Evolutionary conservation across 805 yeast genomes (phyloP), one percentile per base, ranked within the genome.

Genomic region (Dipodascus geniculatus): DNA sequence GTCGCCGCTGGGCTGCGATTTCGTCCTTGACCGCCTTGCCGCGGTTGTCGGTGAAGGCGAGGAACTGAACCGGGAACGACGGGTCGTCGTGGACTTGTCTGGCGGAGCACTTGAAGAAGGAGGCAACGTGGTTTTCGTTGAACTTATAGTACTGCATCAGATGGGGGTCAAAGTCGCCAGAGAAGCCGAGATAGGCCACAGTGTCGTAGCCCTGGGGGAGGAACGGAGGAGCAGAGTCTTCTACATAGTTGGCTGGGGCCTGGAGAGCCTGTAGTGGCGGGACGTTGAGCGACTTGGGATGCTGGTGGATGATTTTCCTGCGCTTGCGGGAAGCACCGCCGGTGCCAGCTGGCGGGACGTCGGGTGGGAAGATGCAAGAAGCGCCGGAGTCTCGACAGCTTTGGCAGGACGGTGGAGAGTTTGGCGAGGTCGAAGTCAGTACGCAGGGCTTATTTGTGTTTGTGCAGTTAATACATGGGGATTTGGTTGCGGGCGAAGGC

Each of bases 131-230:
- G 4, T 56, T 55, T 14, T 54, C 58, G 28, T 58, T 60, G 49
- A 57, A 58, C 8, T 60, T 59, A 56, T 61, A 63, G 54, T 56
- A 60, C 48, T 56, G 60, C 22, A 62, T 52, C 48, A 66, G 53
- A 38, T 58, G 62, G 2, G 71, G 71, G 53, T 68, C 70, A 44
- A 63, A 66, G 23, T 65, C 70, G 19, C 65, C 61, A 16, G 66
- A 59, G 6, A 60, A 55, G 16, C 71, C 71, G 49, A 66, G 54
- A 42, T 63, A 55, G 11, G 62, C 60, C 0, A 60, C 64, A 1
- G 59, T 53, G n/a, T 58, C 61, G 49, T 57, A 62, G 3, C 57
- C 62, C 1, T 51, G 52, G 1, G 68, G 67, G 0, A 65, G 48
- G 17, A 59, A 49, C 3, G 60, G 61, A n/a, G 44, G 20, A 6